A percentile compares a stretch with the other conserved stretches of the same genome.
These are phyloP conservation scores for Aspergillus proliferans DNA, from an alignment of 2,329 filamentous ascomycete genomes.

Conservation along the genomic window DNA sequence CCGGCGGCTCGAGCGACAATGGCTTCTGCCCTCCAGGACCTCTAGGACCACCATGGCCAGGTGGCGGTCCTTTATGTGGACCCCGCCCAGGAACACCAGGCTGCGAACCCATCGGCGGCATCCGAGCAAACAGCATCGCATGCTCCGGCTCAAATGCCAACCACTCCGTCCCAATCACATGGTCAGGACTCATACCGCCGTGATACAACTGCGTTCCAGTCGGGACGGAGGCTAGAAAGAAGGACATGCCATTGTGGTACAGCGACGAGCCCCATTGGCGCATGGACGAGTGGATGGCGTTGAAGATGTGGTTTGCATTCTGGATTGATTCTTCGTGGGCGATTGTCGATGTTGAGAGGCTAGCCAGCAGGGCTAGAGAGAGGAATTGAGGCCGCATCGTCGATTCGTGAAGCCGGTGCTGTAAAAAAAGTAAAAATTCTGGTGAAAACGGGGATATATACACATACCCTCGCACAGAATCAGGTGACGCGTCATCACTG, in stretches of 20 bases:
- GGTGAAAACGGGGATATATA: too few species aligned
- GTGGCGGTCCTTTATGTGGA: too few species aligned
- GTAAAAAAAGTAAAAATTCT: too few species aligned
- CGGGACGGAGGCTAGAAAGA: conserved; percentile 62
- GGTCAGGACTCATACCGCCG: conserved; percentile 44
- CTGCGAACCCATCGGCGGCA: conserved; percentile 6
- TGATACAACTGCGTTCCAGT: conserved; percentile 63
- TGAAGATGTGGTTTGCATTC: conserved; percentile 64
- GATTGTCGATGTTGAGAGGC: background rate
- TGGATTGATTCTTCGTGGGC: background rate
- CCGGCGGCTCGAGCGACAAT: background rate
- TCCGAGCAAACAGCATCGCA: conserved; percentile 56
- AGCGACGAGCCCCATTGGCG: conserved; percentile 68
- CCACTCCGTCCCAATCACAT: conserved; percentile 58
- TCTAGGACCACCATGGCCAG: background rate
- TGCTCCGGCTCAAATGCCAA: conserved; percentile 73
- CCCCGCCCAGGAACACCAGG: conserved; percentile 1
- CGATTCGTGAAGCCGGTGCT: too few species aligned
- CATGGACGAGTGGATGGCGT: conserved; percentile 64
- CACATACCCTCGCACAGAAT: too few species aligned
- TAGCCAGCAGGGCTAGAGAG: background rate
- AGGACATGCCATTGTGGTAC: conserved; percentile 69
- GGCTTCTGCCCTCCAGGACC: background rate
- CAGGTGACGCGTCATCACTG: too few species aligned
- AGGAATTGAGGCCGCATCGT: background rate